A percentile compares a stretch with the other conserved stretches of the same genome.
These are phyloP conservation scores for Neurospora sp. DNA, from an alignment of 495 filamentous ascomycete species.

Conservation along the genomic window DNA sequence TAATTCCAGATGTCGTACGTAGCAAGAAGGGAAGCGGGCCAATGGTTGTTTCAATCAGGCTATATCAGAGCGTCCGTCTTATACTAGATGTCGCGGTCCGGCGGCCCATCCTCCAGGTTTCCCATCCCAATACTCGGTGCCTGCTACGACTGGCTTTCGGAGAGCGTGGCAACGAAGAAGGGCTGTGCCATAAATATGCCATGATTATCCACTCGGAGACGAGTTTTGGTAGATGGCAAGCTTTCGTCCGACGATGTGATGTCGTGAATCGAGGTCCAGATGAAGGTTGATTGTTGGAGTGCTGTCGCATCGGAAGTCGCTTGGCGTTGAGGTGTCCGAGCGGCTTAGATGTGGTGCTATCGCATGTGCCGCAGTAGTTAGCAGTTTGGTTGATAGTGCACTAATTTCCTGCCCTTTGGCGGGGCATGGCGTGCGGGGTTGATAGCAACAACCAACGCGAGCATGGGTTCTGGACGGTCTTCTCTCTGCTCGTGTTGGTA, in stretches of 20 bases:
- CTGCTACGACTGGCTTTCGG: neutral
- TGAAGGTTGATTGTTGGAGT: neutral
- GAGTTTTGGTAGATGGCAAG: neutral
- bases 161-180: neutral
- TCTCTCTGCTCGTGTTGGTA: neutral
- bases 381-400: neutral
- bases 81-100: constrained; percentile 21
- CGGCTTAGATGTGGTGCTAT: neutral
- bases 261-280: neutral
- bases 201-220: neutral
- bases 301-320: neutral
- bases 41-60: constrained; percentile 17
- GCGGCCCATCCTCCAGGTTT: constrained; percentile 12
- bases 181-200: neutral
- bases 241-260: neutral
- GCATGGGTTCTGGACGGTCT: neutral
- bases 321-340: neutral
- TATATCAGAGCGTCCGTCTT: constrained; percentile 18
- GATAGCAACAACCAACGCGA: neutral
- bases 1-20: constrained; percentile 10
- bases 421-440: neutral
- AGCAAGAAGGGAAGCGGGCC: neutral
- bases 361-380: neutral
- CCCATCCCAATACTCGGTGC: neutral
- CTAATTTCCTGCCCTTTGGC: neutral